Conservation (phyloP, 2,329 filamentous ascomycete species). For the Graphilbum ipis-grandicollis region DNA sequence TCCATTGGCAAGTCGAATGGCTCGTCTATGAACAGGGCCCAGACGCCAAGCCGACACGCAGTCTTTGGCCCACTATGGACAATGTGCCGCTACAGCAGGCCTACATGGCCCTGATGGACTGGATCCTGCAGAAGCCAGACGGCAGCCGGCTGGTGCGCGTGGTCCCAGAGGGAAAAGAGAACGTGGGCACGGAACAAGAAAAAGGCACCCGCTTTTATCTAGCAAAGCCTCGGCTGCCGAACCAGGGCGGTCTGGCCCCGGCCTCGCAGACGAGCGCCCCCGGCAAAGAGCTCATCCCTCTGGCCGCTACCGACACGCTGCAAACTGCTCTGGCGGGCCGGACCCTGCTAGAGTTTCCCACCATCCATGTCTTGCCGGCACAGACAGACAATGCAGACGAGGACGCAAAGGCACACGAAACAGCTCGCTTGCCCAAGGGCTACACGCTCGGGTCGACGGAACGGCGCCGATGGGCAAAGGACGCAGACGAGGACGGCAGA, state of each 20-base stretch:
- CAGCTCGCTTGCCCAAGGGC: constrained; percentile 10
- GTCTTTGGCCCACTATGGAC: constrained; percentile 22
- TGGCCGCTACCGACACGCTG: constrained; percentile 30
- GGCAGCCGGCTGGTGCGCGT: not conserved
- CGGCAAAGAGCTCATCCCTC: constrained; percentile 29
- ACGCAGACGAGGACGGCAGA: not conserved
- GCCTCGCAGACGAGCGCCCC: not conserved
- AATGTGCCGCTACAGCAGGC: constrained; percentile 13
- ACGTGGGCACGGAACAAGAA: not conserved
- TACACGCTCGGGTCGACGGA: constrained; percentile 11
- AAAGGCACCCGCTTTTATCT: not conserved
- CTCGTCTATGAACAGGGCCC: constrained; percentile 18
- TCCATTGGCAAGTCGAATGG: constrained; percentile 54
- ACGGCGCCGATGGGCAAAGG: constrained; percentile 2
- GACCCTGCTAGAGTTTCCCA: constrained; percentile 54
- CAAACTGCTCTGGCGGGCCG: constrained; percentile 33
- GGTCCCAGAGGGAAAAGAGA: too few species aligned
- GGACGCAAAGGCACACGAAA: not conserved
- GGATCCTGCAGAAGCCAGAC: constrained; percentile 7
- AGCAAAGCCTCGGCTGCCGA: not conserved
- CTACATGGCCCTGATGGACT: constrained; percentile 12
- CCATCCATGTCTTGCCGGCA: constrained; percentile 39
- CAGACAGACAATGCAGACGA: not conserved
- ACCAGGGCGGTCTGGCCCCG: not conserved
- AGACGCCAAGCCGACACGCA: constrained; percentile 12